Conservation (phyloP, 257 asterid species). For the Solanum corneliomulleri region DNA sequence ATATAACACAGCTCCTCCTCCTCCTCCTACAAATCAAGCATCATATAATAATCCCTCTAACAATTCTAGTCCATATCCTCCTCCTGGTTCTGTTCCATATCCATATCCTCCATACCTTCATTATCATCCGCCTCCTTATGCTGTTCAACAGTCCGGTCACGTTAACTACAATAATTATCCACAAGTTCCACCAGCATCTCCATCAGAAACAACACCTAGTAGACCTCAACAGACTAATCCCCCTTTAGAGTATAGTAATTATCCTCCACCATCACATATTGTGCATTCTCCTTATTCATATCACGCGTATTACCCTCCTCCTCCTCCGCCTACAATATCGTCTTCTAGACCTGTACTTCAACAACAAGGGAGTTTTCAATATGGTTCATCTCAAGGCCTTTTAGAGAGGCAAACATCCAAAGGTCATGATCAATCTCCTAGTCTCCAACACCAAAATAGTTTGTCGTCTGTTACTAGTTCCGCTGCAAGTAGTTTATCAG, state of each 20-base stretch:
- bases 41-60: conserved; percentile 23
- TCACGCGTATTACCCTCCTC: conserved; percentile 32
- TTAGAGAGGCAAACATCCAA: conserved; percentile 30
- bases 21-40: conserved; percentile 19
- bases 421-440: conserved; percentile 9
- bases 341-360: conserved; percentile 23
- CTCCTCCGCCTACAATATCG: conserved; percentile 2
- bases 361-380: conserved; percentile 33
- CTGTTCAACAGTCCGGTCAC: conserved; percentile 23
- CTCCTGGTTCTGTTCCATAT: conserved; percentile 20
- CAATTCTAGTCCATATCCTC: conserved; percentile 9
- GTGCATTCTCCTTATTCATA: conserved; percentile 32
- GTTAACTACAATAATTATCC: conserved; percentile 15
- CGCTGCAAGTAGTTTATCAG: background rate
- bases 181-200: conserved; percentile 9
- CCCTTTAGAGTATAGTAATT: conserved; percentile 12
- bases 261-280: conserved; percentile 26
- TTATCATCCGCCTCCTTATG: conserved; percentile 32
- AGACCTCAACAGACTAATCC: conserved; percentile 1
- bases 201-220: background rate
- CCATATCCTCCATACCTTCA: conserved; percentile 45
- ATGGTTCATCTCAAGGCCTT: conserved; percentile 22
- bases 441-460: conserved; percentile 31
- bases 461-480: conserved; percentile 2
- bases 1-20: conserved; percentile 29